Conservation (phyloP, 805 yeast species). For the Candida nitratophila region DNA sequence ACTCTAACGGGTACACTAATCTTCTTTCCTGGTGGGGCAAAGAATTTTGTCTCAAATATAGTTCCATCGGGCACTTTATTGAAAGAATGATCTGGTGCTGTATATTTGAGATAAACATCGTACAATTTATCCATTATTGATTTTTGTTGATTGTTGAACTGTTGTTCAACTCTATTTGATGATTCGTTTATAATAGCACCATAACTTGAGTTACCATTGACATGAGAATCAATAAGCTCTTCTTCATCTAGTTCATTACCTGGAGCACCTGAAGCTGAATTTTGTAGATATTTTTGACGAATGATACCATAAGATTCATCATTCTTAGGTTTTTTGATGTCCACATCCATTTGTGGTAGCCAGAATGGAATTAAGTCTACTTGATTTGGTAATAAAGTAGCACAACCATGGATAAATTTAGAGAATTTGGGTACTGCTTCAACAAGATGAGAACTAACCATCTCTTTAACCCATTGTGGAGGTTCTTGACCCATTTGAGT, state of each 20-base stretch:
- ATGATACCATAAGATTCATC: slow-evolving; percentile 58
- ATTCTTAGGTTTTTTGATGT: slow-evolving; percentile 80
- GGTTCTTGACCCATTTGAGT: slow-evolving; percentile 99
- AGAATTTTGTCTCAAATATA: slow-evolving; percentile 46
- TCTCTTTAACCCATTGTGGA: slow-evolving; percentile 93
- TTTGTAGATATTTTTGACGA: slow-evolving; percentile 28
- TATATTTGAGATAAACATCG: slow-evolving; percentile 8
- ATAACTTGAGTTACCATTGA: slow-evolving; percentile 8
- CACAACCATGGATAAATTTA: slow-evolving; percentile 94
- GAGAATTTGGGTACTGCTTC: slow-evolving; percentile 98
- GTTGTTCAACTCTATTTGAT: slow-evolving; percentile 19
- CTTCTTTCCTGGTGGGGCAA: slow-evolving; percentile 82
- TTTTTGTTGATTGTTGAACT: not conserved
- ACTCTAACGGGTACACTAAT: slow-evolving; percentile 93
- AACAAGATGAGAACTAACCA: slow-evolving; percentile 86
- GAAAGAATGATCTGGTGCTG: slow-evolving; percentile 38
- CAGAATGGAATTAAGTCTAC: slow-evolving; percentile 89
- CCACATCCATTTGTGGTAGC: slow-evolving; percentile 96
- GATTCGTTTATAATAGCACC: slow-evolving; percentile 13
- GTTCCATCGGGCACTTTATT: slow-evolving; percentile 62
- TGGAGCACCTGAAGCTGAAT: slow-evolving; percentile 24
- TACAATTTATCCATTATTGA: slow-evolving; percentile 11
- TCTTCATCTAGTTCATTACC: slow-evolving; percentile 67
- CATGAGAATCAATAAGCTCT: slow-evolving; percentile 40
- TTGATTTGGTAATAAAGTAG: slow-evolving; percentile 79